A percentile compares a stretch with the other conserved stretches of the same genome.
These are phyloP conservation scores for Lipomyces yamanashiensis DNA, from an alignment of 805 yeast species.

Conservation along the genomic window DNA sequence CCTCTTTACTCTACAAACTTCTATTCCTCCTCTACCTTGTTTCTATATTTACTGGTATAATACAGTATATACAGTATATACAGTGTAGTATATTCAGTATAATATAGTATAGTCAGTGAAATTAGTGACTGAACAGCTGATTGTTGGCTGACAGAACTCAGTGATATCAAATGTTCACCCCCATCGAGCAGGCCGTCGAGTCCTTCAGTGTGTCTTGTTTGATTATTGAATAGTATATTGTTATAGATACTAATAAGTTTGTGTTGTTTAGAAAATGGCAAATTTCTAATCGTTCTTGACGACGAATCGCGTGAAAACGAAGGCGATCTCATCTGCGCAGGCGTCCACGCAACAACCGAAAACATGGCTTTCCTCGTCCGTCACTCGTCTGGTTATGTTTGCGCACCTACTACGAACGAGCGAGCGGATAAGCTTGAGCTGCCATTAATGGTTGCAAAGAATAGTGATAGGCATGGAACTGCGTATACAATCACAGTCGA, in stretches of 20 bases:
- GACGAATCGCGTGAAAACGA: conserved; percentile 96
- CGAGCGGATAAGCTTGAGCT: conserved; percentile 80
- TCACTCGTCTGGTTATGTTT: conserved; percentile 76
- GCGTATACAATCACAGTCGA: conserved; percentile 96
- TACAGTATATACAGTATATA: background rate
- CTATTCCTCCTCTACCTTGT: too few relatives aligned
- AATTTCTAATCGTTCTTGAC: conserved; percentile 93
- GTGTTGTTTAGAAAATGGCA: conserved; percentile 57
- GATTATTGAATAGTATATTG: background rate
- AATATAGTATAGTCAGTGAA: background rate
- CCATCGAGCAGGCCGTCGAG: conserved; percentile 72
- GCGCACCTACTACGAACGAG: conserved; percentile 81
- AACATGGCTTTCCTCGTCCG: conserved; percentile 94
- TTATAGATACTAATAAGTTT: background rate
- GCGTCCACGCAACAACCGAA: conserved; percentile 72
- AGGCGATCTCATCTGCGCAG: conserved; percentile 96
- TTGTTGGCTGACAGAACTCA: too few relatives aligned
- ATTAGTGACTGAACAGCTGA: too few relatives aligned
- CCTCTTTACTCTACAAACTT: too few relatives aligned
- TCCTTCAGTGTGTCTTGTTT: conserved; percentile 56
- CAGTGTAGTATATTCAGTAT: background rate
- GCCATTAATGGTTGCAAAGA: conserved; percentile 71
- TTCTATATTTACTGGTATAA: too few relatives aligned
- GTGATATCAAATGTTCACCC: conserved; percentile 55
- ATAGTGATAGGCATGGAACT: conserved; percentile 88